Base-by-base conservation (phyloP, 139 green algal genomes). In the Tetradesmus lagerheimii region DNA sequence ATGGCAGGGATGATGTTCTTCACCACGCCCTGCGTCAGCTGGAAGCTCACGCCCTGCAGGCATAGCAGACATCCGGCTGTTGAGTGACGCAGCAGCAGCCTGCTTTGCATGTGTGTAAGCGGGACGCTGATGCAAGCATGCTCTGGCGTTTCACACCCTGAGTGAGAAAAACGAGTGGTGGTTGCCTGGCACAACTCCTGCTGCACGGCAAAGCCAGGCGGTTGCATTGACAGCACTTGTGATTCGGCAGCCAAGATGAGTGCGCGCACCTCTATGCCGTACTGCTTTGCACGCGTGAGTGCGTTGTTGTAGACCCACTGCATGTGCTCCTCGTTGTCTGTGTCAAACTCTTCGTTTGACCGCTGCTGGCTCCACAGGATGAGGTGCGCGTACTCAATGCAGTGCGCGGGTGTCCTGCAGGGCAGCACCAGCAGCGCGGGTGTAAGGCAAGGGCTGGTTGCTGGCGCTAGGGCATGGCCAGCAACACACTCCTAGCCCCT, bases 1-100 rank as follows among this genome's bases (percentile, higher is more conserved):
- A 99, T 99, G 84, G 98, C 98, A 0, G 98, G 98, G 78, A 99
- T 99, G 95, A 99, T 99, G 93, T 99, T 99, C 92, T 99, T 99
- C 14, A 99, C 97, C 34, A 99, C 98, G 4, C 98, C 98, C 89
- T 98, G 95, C 0, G 96, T 98, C 85, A 98, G 91, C 93, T 98
- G 96, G 90, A 93, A 96, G 0, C 96, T 98, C 77, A 99, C 94
- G 1, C 96, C 96, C 94, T 97, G 94, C 64, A 79, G 31, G 57
- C 57, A 71, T 4, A 6, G 25, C 57, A 71, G 53, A 23, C 15
- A 15, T 66, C 18, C 15, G 6, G 53, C 18, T 66, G 53, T 23
- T 66, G 50, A n/a, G 25, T 4, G 23, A 5, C 20, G 11, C 62
- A 29, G 66, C 66, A 23, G 66, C 31, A 80, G 31, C 74, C 31